Conservation (phyloP, 345 rosid genomes). For the Conringia planisiliqua region DNA sequence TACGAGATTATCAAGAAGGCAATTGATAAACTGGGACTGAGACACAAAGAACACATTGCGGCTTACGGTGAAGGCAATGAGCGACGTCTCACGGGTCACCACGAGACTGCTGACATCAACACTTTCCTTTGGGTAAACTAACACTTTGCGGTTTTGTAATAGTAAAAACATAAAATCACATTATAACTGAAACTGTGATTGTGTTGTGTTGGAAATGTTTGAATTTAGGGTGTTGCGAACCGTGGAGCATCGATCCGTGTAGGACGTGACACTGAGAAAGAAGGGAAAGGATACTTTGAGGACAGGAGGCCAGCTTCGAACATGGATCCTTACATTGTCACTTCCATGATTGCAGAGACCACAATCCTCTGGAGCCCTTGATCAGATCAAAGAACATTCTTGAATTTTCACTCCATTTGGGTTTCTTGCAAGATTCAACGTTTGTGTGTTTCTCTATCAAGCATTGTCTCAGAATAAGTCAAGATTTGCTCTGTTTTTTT, state of each 20-base stretch:
- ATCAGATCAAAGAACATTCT: neutral
- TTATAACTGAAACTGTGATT: neutral
- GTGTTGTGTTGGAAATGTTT: neutral
- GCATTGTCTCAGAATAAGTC: constrained; percentile 10
- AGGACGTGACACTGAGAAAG: constrained; percentile 73
- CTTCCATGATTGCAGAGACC: constrained; percentile 88
- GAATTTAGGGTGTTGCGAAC: constrained; percentile 68
- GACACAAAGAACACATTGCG: constrained; percentile 86
- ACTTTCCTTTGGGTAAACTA: constrained; percentile 66
- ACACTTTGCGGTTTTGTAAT: neutral
- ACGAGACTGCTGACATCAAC: constrained; percentile 83
- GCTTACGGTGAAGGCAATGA: constrained; percentile 96
- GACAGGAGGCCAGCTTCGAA: constrained; percentile 88
- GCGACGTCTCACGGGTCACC: constrained; percentile 78
- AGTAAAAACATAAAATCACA: neutral
- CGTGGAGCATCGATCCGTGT: constrained; percentile 83
- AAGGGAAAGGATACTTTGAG: constrained; percentile 78
- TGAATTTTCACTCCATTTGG: neutral
- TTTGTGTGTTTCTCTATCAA: constrained; percentile 18
- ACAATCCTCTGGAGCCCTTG: constrained; percentile 66
- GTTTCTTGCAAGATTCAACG: constrained; percentile 7
- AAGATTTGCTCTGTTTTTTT: constrained; percentile 8
- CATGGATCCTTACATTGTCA: constrained; percentile 88
- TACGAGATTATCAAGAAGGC: constrained; percentile 73
- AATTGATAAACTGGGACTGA: constrained; percentile 68